Conservation (phyloP, 169 alveolate genomes). For the Plasmodium malariae region DNA sequence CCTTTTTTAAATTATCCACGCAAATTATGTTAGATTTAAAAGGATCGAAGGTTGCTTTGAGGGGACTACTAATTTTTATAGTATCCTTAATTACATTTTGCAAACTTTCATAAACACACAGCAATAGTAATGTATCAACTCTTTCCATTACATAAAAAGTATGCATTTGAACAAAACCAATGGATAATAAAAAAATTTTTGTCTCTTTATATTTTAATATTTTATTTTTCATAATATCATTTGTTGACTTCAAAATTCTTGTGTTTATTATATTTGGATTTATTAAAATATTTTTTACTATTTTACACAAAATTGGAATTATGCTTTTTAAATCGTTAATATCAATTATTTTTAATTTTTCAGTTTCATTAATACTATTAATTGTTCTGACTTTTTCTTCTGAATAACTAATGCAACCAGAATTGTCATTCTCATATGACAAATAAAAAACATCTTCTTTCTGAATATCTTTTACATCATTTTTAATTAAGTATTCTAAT, state of each 20-base stretch:
- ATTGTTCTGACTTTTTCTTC: constrained; percentile 45
- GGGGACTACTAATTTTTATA: constrained; percentile 27
- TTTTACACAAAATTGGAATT: constrained; percentile 53
- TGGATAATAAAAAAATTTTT: constrained; percentile 24
- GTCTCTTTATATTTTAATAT: constrained; percentile 45
- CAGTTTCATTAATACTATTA: constrained; percentile 36
- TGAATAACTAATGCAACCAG: constrained; percentile 12
- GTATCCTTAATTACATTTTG: constrained; percentile 29
- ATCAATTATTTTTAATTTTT: constrained; percentile 37
- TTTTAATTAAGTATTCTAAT: constrained; percentile 31
- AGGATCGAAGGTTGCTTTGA: constrained; percentile 32
- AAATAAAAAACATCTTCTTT: constrained; percentile 59
- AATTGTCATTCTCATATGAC: constrained; percentile 22
- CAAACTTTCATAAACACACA: constrained; percentile 49
- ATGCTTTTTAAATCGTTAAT: constrained; percentile 32
- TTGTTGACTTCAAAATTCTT: constrained; percentile 65
- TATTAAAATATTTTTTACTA: constrained; percentile 66
- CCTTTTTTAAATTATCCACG: constrained; percentile 49
- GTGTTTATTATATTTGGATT: constrained; percentile 65
- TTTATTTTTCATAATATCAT: constrained; percentile 66
- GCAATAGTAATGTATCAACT: constrained; percentile 47
- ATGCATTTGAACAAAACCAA: constrained; percentile 39
- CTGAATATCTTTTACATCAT: constrained; percentile 15
- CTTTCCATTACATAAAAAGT: constrained; percentile 57
- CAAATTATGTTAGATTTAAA: constrained; percentile 50